phyloP scores from a whole-genome alignment of 257 asterid genomes.

The Ilex asprella region DNA sequence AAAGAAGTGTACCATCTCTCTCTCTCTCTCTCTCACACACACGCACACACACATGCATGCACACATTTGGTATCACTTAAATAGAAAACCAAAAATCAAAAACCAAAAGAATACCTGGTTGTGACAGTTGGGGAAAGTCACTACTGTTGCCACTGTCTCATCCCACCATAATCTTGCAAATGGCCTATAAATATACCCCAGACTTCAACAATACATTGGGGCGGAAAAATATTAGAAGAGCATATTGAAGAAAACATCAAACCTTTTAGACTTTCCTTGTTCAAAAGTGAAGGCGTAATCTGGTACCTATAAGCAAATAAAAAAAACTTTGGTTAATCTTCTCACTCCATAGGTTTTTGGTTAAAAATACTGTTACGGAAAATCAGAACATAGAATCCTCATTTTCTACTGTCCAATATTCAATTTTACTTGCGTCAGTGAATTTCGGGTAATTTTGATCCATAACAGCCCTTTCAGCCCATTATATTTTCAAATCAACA shows the following conservation, averaged over 20 bases:
- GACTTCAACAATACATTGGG: slow-evolving; percentile 1
- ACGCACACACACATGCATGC: too few species aligned
- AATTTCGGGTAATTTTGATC: too few species aligned
- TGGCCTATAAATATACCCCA: slow-evolving; percentile 30
- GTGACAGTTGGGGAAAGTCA: slow-evolving; percentile 55
- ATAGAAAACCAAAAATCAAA: background rate
- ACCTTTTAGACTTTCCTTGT: slow-evolving; percentile 64
- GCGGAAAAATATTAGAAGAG: background rate
- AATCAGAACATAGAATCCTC: too few species aligned
- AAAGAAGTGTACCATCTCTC: background rate
- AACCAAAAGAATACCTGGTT: slow-evolving; percentile 20
- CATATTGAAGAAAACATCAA: slow-evolving; percentile 1
- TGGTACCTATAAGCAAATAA: slow-evolving; percentile 30
- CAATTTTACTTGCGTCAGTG: too few species aligned
- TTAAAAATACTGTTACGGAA: too few species aligned
- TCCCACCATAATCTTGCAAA: slow-evolving; percentile 92
- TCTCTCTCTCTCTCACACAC: background rate
- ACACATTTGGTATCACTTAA: background rate
- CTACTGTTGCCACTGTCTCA: slow-evolving; percentile 68
- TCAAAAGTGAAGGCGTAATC: slow-evolving; percentile 43
- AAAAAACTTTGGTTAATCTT: background rate
- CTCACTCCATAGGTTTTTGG: too few species aligned
- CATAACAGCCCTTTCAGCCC: too few species aligned
- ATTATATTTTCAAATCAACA: too few species aligned
- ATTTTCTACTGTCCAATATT: too few species aligned